phyloP scores from a whole-genome alignment of 257 asterid species.

The Solanum corneliomulleri region DNA sequence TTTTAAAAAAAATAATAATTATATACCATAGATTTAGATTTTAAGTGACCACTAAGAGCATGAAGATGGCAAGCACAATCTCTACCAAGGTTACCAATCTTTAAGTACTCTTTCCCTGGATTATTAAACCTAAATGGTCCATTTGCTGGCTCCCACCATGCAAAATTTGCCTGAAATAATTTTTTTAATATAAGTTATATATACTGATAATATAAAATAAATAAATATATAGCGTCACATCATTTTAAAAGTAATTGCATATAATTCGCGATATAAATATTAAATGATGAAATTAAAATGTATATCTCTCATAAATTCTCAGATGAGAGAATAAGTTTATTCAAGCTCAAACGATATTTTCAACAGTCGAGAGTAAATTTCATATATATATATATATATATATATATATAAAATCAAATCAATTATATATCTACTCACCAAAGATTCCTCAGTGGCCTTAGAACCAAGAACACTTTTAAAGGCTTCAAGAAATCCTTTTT shows the following conservation, averaged over 20 bases:
- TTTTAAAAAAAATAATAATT: not conserved
- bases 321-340: not conserved
- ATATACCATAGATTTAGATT: constrained; percentile 13
- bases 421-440: constrained; percentile 27
- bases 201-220: not conserved
- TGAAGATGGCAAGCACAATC: constrained; percentile 63
- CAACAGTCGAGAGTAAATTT: not conserved
- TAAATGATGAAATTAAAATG: not conserved
- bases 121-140: constrained; percentile 42
- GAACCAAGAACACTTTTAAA: constrained; percentile 43
- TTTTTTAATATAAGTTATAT: not conserved
- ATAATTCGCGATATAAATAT: not conserved
- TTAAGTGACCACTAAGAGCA: constrained; percentile 23
- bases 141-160: constrained; percentile 80
- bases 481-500: constrained; percentile 19
- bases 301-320: not conserved
- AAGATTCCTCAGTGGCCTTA: constrained; percentile 51
- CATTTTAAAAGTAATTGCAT: not conserved
- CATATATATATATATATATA: not conserved
- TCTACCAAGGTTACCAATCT: constrained; percentile 36
- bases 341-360: not conserved
- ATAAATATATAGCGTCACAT: not conserved
- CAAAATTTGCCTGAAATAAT: constrained; percentile 50
- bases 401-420: not conserved
- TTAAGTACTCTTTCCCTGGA: constrained; percentile 67